These are phyloP conservation scores for Pleurotus citrinopileatus DNA, from an alignment of 768 basidiomycete genomes.

Conservation along the genomic window DNA sequence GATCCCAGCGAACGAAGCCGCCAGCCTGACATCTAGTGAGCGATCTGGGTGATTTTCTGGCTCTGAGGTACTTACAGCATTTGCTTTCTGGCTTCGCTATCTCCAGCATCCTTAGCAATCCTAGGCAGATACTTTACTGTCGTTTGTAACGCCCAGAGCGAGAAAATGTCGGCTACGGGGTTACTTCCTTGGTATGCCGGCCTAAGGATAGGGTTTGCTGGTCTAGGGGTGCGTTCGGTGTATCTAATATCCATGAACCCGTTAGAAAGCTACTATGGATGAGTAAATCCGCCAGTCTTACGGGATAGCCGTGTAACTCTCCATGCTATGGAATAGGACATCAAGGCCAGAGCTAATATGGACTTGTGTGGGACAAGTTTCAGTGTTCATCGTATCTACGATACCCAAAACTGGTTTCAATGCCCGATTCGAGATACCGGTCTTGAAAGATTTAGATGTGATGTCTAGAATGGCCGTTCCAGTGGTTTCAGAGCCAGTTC, in stretches of 20 bases:
- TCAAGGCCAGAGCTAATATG: slow-evolving; percentile 95
- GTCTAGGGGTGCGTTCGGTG: slow-evolving; percentile 85
- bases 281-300: slow-evolving; percentile 32
- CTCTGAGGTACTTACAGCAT: slow-evolving; percentile 77
- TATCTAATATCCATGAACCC: slow-evolving; percentile 47
- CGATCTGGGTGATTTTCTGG: neutral
- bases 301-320: slow-evolving; percentile 94
- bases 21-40: slow-evolving; percentile 50
- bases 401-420: slow-evolving; percentile 88
- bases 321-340: slow-evolving; percentile 93
- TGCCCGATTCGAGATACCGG: slow-evolving; percentile 91
- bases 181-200: slow-evolving; percentile 95
- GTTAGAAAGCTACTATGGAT: slow-evolving; percentile 10
- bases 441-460: slow-evolving; percentile 89
- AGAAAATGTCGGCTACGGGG: slow-evolving; percentile 94
- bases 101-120: slow-evolving; percentile 73
- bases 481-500: slow-evolving; percentile 94
- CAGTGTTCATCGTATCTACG: slow-evolving; percentile 88
- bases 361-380: slow-evolving; percentile 85
- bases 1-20: slow-evolving; percentile 92
- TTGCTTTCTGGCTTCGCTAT: slow-evolving; percentile 80
- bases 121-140: slow-evolving; percentile 88
- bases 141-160: slow-evolving; percentile 87
- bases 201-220: slow-evolving; percentile 83
- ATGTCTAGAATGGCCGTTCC: slow-evolving; percentile 94